Conservation (phyloP, 371 early-diverging fungal species). For the Neoconidiobolus thromboides region DNA sequence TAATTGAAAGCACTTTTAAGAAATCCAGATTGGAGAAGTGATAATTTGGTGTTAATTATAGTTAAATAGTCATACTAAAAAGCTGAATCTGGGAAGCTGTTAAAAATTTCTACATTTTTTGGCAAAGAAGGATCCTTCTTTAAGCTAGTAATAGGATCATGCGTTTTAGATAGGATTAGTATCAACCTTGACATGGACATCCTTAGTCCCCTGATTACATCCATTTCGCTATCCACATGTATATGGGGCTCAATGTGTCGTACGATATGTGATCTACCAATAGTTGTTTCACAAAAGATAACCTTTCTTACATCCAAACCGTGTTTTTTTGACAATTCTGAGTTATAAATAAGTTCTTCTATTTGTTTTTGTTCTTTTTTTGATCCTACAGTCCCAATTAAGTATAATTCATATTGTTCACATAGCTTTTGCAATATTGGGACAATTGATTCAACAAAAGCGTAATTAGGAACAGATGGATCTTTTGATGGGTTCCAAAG, state of each 20-base stretch:
- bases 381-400: conserved; percentile 22
- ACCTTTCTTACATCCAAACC: conserved; percentile 24
- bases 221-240: conserved; percentile 16
- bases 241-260: conserved; percentile 26
- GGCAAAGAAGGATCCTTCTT: too few relatives aligned
- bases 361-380: conserved; percentile 25
- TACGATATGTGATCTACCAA: conserved; percentile 32
- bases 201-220: conserved; percentile 11
- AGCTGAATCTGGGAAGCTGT: too few relatives aligned
- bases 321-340: conserved; percentile 19
- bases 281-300: conserved; percentile 27
- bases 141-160: too few relatives aligned
- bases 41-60: too few relatives aligned
- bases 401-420: conserved; percentile 20
- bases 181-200: too few relatives aligned
- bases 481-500: conserved; percentile 38
- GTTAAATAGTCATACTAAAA: too few relatives aligned
- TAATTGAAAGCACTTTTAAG: too few relatives aligned
- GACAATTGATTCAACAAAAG: conserved; percentile 23
- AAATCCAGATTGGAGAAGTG: too few relatives aligned
- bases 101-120: too few relatives aligned
- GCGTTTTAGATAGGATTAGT: too few relatives aligned
- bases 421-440: conserved; percentile 18
- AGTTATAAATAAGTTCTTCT: conserved; percentile 17
- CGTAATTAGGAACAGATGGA: conserved; percentile 27